Evolutionary conservation across 768 basidiomycete species (phyloP).

Genomic region (Boletus eberwhitei): DNA sequence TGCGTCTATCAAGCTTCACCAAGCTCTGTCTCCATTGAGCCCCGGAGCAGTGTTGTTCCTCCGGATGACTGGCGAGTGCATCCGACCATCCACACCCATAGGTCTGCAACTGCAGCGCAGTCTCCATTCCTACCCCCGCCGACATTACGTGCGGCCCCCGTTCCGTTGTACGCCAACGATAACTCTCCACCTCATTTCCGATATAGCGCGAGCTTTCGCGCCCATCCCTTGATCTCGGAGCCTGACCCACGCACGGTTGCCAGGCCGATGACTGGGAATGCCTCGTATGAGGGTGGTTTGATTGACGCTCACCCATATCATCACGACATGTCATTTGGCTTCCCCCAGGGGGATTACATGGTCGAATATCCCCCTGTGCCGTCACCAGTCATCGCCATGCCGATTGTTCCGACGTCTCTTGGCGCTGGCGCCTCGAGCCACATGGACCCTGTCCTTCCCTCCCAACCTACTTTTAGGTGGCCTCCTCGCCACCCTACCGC

Average conservation of each 20-base stretch:
- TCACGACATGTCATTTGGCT: neutral
- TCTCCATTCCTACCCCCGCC: neutral
- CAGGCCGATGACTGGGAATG: neutral
- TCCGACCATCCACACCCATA: neutral
- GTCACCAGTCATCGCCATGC: neutral
- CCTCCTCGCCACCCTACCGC: neutral
- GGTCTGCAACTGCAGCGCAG: neutral
- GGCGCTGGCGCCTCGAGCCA: neutral
- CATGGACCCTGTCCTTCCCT: neutral
- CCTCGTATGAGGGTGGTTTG: neutral
- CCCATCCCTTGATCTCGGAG: neutral
- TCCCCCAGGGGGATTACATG: neutral
- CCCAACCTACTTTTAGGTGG: neutral
- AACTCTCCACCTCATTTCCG: neutral
- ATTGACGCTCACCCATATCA: slow-evolving; percentile 1
- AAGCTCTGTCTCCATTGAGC: neutral
- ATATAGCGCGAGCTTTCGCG: neutral
- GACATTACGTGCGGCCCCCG: neutral
- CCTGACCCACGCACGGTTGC: neutral
- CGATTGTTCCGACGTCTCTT: slow-evolving; percentile 2
- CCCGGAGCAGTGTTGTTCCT: neutral
- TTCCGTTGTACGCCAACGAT: neutral
- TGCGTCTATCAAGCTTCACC: neutral
- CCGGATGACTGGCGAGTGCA: neutral
- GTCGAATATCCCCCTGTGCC: neutral